Evolutionary conservation across 805 yeast species (phyloP).

Genomic region (Debaryomyces castellii): DNA sequence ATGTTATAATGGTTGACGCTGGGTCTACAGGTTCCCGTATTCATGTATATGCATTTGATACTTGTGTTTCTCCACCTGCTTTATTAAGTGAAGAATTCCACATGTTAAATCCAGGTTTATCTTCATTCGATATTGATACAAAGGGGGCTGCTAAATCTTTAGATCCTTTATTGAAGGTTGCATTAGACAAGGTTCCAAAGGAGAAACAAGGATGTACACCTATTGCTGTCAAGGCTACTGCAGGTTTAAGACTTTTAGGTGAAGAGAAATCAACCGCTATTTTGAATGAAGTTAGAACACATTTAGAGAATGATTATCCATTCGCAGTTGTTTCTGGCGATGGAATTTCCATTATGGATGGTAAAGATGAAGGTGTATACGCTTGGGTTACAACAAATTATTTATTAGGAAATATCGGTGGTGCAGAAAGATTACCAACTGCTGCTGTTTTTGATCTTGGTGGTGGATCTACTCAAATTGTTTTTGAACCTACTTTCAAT

Average conservation of each 20-base stretch:
- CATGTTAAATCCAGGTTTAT: conserved; percentile 90
- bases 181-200: conserved; percentile 75
- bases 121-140: conserved; percentile 78
- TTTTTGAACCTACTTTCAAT: conserved; percentile 84
- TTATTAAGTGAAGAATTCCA: conserved; percentile 78
- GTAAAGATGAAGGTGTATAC: conserved; percentile 95
- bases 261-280: conserved; percentile 69
- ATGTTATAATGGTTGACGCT: conserved; percentile 93
- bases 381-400: conserved; percentile 98
- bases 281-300: conserved; percentile 70
- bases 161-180: conserved; percentile 76
- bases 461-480: conserved; percentile 98
- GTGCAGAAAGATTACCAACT: conserved; percentile 72
- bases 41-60: conserved; percentile 89
- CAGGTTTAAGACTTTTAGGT: conserved; percentile 89
- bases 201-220: conserved; percentile 80
- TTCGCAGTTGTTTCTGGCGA: conserved; percentile 87
- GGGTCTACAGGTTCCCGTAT: conserved; percentile 97
- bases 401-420: conserved; percentile 89
- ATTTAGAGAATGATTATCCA: conserved; percentile 79
- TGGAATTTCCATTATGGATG: conserved; percentile 92
- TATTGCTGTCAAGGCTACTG: conserved; percentile 95
- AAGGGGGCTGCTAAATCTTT: conserved; percentile 86
- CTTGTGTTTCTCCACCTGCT: conserved; percentile 80
- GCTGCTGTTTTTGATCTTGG: conserved; percentile 98